These are phyloP conservation scores for Cercospora berteroae DNA, from an alignment of 2,329 filamentous ascomycete genomes.

Conservation along the genomic window DNA sequence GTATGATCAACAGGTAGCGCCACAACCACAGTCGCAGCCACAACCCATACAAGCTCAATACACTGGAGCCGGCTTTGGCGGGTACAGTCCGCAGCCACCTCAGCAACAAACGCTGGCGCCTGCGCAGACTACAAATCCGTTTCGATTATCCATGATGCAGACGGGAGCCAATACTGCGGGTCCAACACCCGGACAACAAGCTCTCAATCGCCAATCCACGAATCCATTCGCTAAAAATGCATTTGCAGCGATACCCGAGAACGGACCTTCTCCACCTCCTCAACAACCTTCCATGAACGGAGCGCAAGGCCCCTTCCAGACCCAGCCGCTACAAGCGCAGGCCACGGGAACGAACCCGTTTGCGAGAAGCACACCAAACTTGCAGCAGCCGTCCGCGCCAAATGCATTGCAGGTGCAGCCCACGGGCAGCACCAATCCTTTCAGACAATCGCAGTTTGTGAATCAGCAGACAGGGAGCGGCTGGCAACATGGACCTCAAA, in stretches of 20 bases:
- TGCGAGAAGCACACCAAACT: conserved; percentile 52
- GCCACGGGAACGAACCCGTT: conserved; percentile 73
- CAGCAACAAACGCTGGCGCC: conserved; percentile 56
- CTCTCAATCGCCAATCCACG: conserved; percentile 33
- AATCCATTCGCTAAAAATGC: conserved; percentile 63
- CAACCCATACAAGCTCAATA: conserved; percentile 59
- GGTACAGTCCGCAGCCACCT: conserved; percentile 70
- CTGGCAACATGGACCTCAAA: conserved; percentile 74
- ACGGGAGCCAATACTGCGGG: conserved; percentile 26
- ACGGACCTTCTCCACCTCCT: conserved; percentile 22
- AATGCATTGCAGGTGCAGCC: conserved; percentile 65
- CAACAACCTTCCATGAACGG: conserved; percentile 22
- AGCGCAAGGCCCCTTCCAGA: conserved; percentile 33
- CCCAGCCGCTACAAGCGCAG: conserved; percentile 52
- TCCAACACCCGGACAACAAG: conserved; percentile 20
- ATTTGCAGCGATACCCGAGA: conserved; percentile 30
- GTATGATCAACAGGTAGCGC: conserved; percentile 36
- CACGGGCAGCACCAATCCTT: conserved; percentile 90
- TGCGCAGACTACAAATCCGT: conserved; percentile 73
- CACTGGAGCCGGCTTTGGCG: conserved; percentile 79
- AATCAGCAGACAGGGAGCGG: conserved; percentile 84
- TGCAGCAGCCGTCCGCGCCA: conserved; percentile 40
- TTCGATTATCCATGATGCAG: conserved; percentile 82
- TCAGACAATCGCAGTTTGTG: conserved; percentile 85
- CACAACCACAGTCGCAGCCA: conserved; percentile 22